phyloP scores from a whole-genome alignment of 352 stramenopile genomes.

The Thalassiosira mediterranea region DNA sequence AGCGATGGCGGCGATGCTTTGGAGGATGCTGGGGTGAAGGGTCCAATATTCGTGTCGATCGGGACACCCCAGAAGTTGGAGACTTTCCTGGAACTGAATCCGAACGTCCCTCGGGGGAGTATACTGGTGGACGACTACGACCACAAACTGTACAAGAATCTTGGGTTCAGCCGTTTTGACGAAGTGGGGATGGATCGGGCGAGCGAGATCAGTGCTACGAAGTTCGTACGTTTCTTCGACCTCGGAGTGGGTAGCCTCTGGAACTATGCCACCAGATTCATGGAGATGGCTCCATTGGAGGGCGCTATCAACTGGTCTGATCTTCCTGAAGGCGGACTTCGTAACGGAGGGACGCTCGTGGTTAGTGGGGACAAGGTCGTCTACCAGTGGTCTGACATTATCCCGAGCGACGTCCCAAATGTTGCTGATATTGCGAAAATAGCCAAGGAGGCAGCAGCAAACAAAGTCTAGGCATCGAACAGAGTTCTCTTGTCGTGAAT shows the following conservation, averaged over 20 bases:
- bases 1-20: no score
- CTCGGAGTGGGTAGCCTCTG: slow-evolving; percentile 6
- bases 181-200: not conserved
- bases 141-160: no score
- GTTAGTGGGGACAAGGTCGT: slow-evolving; percentile 24
- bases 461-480: not conserved
- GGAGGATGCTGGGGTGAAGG: no score
- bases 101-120: no score
- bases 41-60: no score
- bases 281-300: slow-evolving; percentile 5
- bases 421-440: slow-evolving; percentile 31
- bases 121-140: no score
- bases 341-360: slow-evolving; percentile 46
- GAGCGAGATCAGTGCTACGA: slow-evolving; percentile 1
- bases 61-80: no score
- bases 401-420: slow-evolving; percentile 46
- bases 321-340: slow-evolving; percentile 44
- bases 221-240: not conserved
- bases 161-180: no score
- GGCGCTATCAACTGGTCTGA: slow-evolving; percentile 13
- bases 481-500: not conserved
- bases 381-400: slow-evolving; percentile 34
- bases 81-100: no score
- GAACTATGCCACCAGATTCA: not conserved
- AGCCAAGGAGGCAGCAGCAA: slow-evolving; percentile 7